Percentiles rank a stretch among this genome's conserved stretches.
These are phyloP conservation scores for Umbellularia californica DNA, from an alignment of 164 flowering plant genomes.

Conservation along the genomic window DNA sequence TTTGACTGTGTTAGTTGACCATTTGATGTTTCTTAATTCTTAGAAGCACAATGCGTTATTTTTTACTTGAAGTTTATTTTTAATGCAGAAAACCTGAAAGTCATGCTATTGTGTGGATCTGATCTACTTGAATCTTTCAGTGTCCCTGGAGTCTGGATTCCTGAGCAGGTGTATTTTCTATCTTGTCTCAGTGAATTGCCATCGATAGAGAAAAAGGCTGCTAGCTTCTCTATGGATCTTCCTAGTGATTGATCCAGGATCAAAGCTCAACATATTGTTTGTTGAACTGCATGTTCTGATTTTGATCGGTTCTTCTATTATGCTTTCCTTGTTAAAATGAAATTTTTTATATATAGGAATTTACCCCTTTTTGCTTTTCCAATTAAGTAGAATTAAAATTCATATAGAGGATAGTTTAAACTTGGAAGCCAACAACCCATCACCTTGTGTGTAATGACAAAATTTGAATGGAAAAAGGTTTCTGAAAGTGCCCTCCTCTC, in stretches of 20 bases:
- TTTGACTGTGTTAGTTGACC: background rate
- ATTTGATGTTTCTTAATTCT: background rate
- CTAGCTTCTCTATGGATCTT: background rate
- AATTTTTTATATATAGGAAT: too few species aligned
- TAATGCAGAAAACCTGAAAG: constrained; percentile 50
- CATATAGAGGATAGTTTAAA: background rate
- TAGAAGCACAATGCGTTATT: background rate
- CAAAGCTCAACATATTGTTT: background rate
- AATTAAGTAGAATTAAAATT: too few species aligned
- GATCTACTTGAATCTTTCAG: constrained; percentile 80
- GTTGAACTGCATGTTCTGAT: background rate
- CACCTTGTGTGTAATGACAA: background rate
- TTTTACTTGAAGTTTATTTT: background rate
- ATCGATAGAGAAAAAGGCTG: background rate
- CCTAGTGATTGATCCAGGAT: background rate
- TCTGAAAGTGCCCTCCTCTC: background rate
- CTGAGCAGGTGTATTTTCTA: constrained; percentile 57
- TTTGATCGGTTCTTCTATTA: background rate
- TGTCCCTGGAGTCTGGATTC: constrained; percentile 74
- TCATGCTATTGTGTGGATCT: constrained; percentile 94
- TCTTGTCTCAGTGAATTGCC: too few species aligned
- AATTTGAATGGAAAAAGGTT: background rate
- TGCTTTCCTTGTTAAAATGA: background rate
- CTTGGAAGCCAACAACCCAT: too few species aligned
- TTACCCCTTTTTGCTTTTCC: background rate